Percentiles rank a stretch among this genome's conserved stretches.
Conservation (phyloP, 2,329 filamentous ascomycete genomes). For the Claviceps purpurea region DNA sequence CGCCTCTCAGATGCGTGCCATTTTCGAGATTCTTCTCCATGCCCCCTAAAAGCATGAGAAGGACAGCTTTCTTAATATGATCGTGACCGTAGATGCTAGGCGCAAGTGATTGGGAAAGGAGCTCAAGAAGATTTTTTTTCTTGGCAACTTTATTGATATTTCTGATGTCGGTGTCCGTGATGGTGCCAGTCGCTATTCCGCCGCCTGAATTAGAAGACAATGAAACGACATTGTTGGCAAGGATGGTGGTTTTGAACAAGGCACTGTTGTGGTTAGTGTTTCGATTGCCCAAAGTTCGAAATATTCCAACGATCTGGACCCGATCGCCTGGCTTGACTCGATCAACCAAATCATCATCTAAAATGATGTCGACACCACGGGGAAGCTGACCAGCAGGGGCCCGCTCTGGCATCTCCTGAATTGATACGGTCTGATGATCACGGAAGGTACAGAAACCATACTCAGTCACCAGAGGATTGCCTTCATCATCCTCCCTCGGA, state of each 20-base stretch:
- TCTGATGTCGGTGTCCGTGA: constrained; percentile 92
- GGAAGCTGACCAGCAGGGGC: constrained; percentile 92
- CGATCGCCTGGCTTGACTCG: constrained; percentile 89
- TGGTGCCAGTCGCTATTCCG: constrained; percentile 78
- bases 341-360: constrained; percentile 94
- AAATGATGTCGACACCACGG: constrained; percentile 85
- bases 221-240: constrained; percentile 90
- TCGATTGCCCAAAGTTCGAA: constrained; percentile 83
- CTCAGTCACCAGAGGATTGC: constrained; percentile 84
- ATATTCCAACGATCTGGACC: constrained; percentile 94
- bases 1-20: constrained; percentile 91
- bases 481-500: constrained; percentile 83
- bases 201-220: constrained; percentile 93
- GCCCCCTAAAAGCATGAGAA: constrained; percentile 87
- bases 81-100: constrained; percentile 96
- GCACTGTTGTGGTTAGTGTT: constrained; percentile 85
- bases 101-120: constrained; percentile 85
- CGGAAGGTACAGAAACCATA: constrained; percentile 93
- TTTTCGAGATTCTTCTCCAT: constrained; percentile 99
- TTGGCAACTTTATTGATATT: constrained; percentile 98
- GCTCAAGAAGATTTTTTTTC: constrained; percentile 82
- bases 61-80: constrained; percentile 93
- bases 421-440: constrained; percentile 94
- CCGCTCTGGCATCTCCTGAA: constrained; percentile 97
- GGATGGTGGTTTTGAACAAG: constrained; percentile 83